phyloP scores from a whole-genome alignment of 176 grass and related monocot species.

The Eragrostis curvula region DNA sequence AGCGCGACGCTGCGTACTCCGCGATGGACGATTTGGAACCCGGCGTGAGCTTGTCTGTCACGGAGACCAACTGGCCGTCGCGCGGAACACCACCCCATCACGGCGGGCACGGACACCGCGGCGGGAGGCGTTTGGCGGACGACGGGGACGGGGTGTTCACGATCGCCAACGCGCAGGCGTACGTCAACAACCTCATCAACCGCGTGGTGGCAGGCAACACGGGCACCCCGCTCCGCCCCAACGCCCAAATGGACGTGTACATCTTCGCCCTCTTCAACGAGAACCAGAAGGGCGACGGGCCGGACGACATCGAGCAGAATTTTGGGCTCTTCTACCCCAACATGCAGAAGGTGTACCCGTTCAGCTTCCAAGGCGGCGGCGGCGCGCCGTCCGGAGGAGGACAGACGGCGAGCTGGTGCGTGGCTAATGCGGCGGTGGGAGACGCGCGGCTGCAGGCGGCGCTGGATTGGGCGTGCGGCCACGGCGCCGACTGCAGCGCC shows the following conservation, averaged over 20 bases:
- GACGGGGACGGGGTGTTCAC: not conserved
- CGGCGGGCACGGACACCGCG: not conserved
- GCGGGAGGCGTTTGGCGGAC: not conserved
- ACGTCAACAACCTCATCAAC: conserved; percentile 57
- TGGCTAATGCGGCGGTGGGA: conserved; percentile 9
- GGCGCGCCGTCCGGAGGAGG: no score
- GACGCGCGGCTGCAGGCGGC: no score
- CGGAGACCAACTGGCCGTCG: conserved; percentile 57
- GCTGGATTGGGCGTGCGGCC: no score
- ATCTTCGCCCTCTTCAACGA: conserved; percentile 87
- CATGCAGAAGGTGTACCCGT: conserved; percentile 62
- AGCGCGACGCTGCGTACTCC: conserved; percentile 57
- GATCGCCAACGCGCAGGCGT: conserved; percentile 46
- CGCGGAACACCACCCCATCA: conserved; percentile 6
- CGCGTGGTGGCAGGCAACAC: conserved; percentile 51
- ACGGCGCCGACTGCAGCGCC: no score
- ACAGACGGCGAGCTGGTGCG: conserved; percentile 36
- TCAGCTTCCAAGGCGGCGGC: conserved; percentile 41
- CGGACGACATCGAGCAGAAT: conserved; percentile 51
- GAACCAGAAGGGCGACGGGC: conserved; percentile 52
- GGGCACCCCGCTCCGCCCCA: conserved; percentile 48
- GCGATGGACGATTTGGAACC: conserved; percentile 19
- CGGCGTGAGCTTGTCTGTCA: conserved; percentile 38
- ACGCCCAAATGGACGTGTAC: conserved; percentile 56
- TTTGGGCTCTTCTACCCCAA: conserved; percentile 68